Evolutionary conservation across 1,284 basidiomycete genomes (phyloP).

Genomic region (Marasmius sp.): DNA sequence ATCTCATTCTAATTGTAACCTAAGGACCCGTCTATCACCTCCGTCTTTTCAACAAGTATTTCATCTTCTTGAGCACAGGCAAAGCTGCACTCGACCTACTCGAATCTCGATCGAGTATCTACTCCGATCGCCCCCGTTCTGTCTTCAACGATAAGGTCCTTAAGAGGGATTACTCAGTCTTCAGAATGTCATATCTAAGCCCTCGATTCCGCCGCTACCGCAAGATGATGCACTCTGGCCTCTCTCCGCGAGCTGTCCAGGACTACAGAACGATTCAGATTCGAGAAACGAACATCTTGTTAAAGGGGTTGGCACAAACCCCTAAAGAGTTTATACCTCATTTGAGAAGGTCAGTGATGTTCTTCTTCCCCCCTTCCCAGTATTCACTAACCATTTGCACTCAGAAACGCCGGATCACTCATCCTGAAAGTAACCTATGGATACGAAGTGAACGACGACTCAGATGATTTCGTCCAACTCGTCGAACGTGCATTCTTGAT

Average conservation of each 20-base stretch:
- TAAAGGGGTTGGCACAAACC: conserved; percentile 26
- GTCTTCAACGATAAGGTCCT: conserved; percentile 5
- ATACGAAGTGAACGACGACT: conserved; percentile 29
- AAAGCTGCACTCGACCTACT: conserved; percentile 30
- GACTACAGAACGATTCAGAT: conserved; percentile 29
- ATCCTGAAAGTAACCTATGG: conserved; percentile 40
- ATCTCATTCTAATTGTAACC: background rate
- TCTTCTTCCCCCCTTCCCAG: background rate
- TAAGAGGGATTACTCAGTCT: background rate
- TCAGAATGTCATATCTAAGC: background rate
- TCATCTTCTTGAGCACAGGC: conserved; percentile 31
- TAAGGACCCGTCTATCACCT: conserved; percentile 26
- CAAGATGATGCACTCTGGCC: conserved; percentile 29
- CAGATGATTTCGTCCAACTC: conserved; percentile 32
- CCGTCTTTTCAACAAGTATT: conserved; percentile 21
- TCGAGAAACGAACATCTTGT: conserved; percentile 24
- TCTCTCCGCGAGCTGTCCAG: conserved; percentile 31
- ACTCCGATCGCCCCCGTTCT: conserved; percentile 29
- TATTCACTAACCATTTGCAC: background rate
- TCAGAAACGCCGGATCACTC: conserved; percentile 30
- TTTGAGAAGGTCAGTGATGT: conserved; percentile 26
- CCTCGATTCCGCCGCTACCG: background rate
- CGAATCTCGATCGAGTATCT: conserved; percentile 30
- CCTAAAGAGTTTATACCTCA: conserved; percentile 29
- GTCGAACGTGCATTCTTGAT: conserved; percentile 24